phyloP scores from a whole-genome alignment of 2,329 filamentous ascomycete species.

The Tolypocladium paradoxum region DNA sequence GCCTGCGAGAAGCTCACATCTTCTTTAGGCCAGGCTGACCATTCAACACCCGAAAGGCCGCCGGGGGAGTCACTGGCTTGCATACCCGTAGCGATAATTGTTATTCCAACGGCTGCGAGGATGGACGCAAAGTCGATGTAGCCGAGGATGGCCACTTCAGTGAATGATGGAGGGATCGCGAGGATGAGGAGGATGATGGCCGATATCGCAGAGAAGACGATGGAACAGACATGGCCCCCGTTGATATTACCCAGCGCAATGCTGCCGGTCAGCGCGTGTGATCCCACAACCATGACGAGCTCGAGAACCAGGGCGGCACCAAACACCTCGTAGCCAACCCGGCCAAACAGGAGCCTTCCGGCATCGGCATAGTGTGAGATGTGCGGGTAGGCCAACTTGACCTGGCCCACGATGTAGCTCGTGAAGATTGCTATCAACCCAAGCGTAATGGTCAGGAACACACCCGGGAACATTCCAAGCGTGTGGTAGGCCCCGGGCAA shows the following conservation, averaged over 20 bases:
- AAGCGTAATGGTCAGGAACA: conserved; percentile 29
- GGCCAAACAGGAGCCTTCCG: conserved; percentile 49
- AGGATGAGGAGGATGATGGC: conserved; percentile 35
- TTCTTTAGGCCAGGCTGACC: conserved; percentile 35
- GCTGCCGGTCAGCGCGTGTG: conserved; percentile 58
- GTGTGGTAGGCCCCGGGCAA: conserved; percentile 40
- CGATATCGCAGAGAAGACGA: conserved; percentile 34
- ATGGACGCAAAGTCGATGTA: conserved; percentile 53
- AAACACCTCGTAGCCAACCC: conserved; percentile 51
- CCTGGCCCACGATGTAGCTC: conserved; percentile 33
- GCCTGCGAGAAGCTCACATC: conserved; percentile 38
- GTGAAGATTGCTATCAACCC: conserved; percentile 38
- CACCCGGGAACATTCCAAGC: conserved; percentile 41
- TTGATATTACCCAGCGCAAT: conserved; percentile 59
- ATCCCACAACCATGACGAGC: conserved; percentile 58
- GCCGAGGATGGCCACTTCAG: conserved; percentile 37
- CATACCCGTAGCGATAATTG: conserved; percentile 55
- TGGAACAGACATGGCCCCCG: conserved; percentile 37
- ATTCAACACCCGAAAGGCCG: conserved; percentile 21
- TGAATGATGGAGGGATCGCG: conserved; percentile 36
- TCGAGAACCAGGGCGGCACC: conserved; percentile 53
- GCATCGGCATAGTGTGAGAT: conserved; percentile 59
- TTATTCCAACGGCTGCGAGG: conserved; percentile 50
- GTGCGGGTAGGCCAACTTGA: conserved; percentile 40
- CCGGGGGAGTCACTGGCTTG: conserved; percentile 18